These are phyloP conservation scores for Polygonum aviculare DNA, from an alignment of 148 eudicot species.

Conservation along the genomic window DNA sequence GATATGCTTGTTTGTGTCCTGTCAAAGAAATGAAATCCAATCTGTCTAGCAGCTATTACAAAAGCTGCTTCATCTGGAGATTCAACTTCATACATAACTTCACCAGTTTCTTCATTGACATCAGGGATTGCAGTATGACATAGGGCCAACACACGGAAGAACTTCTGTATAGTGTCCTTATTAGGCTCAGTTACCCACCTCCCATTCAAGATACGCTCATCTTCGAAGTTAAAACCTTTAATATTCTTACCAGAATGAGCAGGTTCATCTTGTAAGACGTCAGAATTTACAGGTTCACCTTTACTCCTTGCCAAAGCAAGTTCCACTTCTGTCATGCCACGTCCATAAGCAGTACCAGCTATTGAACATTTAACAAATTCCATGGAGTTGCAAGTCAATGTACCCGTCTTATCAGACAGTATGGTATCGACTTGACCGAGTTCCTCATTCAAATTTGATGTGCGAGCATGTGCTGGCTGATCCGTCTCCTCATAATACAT, in stretches of 20 bases:
- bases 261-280: conserved; percentile 5
- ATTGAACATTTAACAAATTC: conserved; percentile 44
- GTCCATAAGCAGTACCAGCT: conserved; percentile 41
- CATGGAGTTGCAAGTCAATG: conserved; percentile 50
- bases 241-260: conserved; percentile 15
- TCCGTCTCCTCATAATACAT: conserved; percentile 38
- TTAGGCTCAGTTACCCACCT: conserved; percentile 36
- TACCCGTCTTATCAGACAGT: conserved; percentile 45
- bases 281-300: conserved; percentile 16
- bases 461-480: conserved; percentile 41
- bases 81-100: conserved; percentile 37
- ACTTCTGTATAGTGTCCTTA: conserved; percentile 21
- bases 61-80: conserved; percentile 53
- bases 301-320: conserved; percentile 26
- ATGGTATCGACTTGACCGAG: conserved; percentile 47
- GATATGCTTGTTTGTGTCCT: conserved; percentile 36
- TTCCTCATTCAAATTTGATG: conserved; percentile 45
- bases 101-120: conserved; percentile 35
- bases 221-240: conserved; percentile 37
- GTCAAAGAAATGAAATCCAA: conserved; percentile 35
- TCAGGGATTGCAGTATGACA: conserved; percentile 47
- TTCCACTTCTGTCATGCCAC: conserved; percentile 45
- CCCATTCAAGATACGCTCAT: conserved; percentile 39
- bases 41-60: conserved; percentile 39
- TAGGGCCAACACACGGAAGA: conserved; percentile 31